Conservation (phyloP, 2,329 filamentous ascomycete genomes). For the Fusarium tuaranense region DNA sequence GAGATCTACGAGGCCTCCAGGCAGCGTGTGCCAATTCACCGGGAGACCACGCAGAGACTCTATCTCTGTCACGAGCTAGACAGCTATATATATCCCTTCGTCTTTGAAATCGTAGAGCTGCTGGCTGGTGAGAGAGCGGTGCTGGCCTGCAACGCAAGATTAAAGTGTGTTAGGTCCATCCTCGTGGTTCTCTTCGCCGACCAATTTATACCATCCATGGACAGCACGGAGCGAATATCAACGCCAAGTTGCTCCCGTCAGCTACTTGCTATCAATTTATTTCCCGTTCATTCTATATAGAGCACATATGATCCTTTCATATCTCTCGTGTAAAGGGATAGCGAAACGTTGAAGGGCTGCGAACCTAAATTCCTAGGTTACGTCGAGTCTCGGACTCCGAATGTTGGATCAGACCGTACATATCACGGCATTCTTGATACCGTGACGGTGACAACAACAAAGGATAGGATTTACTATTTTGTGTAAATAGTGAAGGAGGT, state of each 20-base stretch:
- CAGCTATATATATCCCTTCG: not conserved
- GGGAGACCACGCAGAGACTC: not conserved
- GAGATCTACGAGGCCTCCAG: not conserved
- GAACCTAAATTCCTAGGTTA: not conserved
- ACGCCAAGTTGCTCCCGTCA: not conserved
- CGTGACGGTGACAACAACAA: too few relatives aligned
- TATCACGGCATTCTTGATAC: not conserved
- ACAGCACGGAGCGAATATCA: too few relatives aligned
- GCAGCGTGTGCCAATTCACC: not conserved
- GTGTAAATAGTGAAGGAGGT: not conserved
- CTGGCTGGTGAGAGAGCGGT: not conserved
- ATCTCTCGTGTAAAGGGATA: not conserved
- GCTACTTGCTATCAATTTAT: not conserved
- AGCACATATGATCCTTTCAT: not conserved
- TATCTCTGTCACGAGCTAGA: not conserved
- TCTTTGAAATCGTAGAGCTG: not conserved
- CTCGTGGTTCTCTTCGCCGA: not conserved
- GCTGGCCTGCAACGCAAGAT: too few relatives aligned
- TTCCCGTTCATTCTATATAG: not conserved
- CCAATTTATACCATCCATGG: too few relatives aligned
- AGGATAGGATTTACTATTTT: not conserved
- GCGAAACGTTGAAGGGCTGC: not conserved
- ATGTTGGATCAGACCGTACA: not conserved
- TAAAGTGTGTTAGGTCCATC: not conserved
- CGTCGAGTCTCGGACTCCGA: not conserved